A percentile compares a stretch with the other conserved stretches of the same genome.
Conservation (phyloP, 768 basidiomycete genomes). For the Calocybe indica region DNA sequence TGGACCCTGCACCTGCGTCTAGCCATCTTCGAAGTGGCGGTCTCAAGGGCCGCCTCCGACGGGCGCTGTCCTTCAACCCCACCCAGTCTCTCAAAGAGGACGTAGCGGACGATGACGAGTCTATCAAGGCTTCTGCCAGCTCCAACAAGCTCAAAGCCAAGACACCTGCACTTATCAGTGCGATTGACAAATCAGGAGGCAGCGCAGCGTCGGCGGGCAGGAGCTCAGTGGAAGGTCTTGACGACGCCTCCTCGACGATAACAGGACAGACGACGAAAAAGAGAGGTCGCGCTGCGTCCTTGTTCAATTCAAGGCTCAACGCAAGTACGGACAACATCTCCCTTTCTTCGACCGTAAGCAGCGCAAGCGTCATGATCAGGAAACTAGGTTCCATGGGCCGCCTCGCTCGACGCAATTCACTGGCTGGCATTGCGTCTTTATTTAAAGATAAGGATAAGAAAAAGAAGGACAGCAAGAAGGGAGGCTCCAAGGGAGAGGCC, state of each 20-base stretch:
- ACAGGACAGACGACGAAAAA: constrained; percentile 55
- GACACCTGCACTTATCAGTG: constrained; percentile 20
- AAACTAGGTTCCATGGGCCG: constrained; percentile 91
- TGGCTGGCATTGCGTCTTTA: constrained; percentile 86
- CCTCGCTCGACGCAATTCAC: constrained; percentile 80
- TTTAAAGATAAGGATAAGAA: constrained; percentile 81
- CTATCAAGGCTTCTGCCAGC: constrained; percentile 31
- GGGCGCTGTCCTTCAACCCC: constrained; percentile 66
- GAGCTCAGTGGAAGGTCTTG: constrained; percentile 24
- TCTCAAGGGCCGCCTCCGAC: constrained; percentile 70
- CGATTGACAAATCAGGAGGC: constrained; percentile 16
- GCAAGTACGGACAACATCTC: constrained; percentile 94
- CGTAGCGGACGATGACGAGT: constrained; percentile 38
- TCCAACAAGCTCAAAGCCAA: constrained; percentile 26
- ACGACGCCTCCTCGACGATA: constrained; percentile 36
- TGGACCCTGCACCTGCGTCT: constrained; percentile 32
- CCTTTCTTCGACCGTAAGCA: constrained; percentile 88
- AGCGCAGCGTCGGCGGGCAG: constrained; percentile 13
- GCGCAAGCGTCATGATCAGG: constrained; percentile 93
- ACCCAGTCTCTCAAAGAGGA: constrained; percentile 52
- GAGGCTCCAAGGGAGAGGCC: constrained; percentile 54
- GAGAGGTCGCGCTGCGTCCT: constrained; percentile 59
- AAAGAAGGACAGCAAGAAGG: constrained; percentile 37
- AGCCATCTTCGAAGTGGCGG: constrained; percentile 53
- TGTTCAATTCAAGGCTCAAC: constrained; percentile 89